phyloP scores from a whole-genome alignment of 2,329 filamentous ascomycete genomes.

The Byssoonygena ceratinophila region DNA sequence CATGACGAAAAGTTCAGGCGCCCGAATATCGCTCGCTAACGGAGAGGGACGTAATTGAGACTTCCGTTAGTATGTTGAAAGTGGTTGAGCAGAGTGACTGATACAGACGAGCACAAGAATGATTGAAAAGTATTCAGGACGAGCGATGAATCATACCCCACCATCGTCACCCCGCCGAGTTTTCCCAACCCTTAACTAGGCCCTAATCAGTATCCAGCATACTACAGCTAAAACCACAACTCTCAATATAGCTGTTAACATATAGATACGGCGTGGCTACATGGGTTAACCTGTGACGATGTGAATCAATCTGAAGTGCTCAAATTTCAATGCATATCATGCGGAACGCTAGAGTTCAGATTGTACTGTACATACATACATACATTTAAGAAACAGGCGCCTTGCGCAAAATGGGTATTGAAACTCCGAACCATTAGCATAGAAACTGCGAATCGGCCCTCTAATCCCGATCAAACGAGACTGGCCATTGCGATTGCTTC shows the following conservation, averaged over 20 bases:
- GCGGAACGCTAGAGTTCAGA: not conserved
- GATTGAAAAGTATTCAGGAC: not conserved
- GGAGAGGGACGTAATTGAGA: not conserved
- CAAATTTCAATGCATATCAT: not conserved
- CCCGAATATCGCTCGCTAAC: not conserved
- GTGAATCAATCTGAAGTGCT: not conserved
- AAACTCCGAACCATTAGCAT: not conserved
- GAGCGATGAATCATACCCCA: constrained; percentile 9
- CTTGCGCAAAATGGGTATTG: constrained; percentile 3
- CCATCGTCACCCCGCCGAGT: constrained; percentile 1
- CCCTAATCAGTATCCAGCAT: constrained; percentile 6
- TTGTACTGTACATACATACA: not conserved
- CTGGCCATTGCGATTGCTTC: constrained; percentile 39
- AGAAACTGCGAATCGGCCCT: not conserved
- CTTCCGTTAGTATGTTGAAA: not conserved
- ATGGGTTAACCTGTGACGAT: no score
- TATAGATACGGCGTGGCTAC: not conserved
- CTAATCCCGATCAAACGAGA: not conserved
- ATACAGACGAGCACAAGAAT: not conserved
- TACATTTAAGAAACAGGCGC: not conserved
- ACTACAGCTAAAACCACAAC: not conserved
- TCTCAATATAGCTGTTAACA: not conserved
- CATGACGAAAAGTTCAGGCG: constrained; percentile 8
- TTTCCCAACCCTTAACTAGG: constrained; percentile 10
- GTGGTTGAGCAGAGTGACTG: not conserved